Evolutionary conservation across 768 basidiomycete species (phyloP), one percentile per base, ranked within the genome.

Genomic region (Calocera viscosa): DNA sequence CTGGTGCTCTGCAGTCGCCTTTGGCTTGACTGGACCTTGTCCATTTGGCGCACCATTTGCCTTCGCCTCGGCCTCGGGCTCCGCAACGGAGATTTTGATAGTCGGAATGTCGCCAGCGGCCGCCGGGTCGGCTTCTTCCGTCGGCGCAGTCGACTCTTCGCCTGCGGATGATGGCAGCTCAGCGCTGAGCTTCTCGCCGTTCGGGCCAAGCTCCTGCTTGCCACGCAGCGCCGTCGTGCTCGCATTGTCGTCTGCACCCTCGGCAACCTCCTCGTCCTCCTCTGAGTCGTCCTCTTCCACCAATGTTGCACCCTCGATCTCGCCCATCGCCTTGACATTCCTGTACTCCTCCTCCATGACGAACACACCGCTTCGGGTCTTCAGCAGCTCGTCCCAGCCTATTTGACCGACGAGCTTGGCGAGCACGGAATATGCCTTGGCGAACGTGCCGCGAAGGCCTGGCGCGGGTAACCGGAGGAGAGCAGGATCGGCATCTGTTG

Each of bases 311-410:
- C 41, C 70, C 40, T 77, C 75, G n/a, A 88, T 79, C 32, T 94
- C 91, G 1, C 75, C 78, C 3, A 89, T 84, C 1, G 89, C 87
- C 74, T 97, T 97, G 79, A 97, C 95, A 86, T 91, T 89, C 39
- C 96, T 84, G 75, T 99, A 99, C 75, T 99, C 96, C 75, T 99
- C 95, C 75, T 98, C 96, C 96, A 99, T 99, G 41, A 99, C 96
- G 76, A 99, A 98, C 16, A 99, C 96, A 39, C 81, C 78, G 75
- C 91, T 93, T 82, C 96, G 87, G 16, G 91, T 89, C 80, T 94
- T 94, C 67, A 99, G 82, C 1, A 98, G 83, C 78, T 98, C 96
- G 77, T 99, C 96, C 96, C 96, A 99, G 0, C 96, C 96, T 71
- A 99, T 94, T 70, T 92, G 88, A 0, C 89, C 86, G 34, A 97